Evolutionary conservation across 768 basidiomycete genomes (phyloP), one percentile per base, ranked within the genome.

Genomic region (Pleurotus citrinopileatus): DNA sequence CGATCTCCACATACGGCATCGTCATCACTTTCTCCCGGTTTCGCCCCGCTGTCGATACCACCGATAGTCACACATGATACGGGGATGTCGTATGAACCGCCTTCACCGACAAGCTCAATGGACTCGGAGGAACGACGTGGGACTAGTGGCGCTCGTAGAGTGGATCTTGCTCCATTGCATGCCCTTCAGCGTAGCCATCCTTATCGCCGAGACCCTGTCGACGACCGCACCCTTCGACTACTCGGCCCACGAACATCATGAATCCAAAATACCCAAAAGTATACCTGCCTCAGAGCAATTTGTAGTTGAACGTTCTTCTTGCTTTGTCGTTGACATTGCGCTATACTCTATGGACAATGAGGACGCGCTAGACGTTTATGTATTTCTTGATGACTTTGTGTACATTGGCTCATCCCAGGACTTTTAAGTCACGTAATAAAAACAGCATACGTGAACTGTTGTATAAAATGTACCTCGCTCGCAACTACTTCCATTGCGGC

Each of bases 211-310:
- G 75, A 84, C 53, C 82, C 81, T 22, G 60, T 74, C 25, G 87
- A 89, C 65, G 87, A 89, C 59, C 76, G 74, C 55, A 76, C 79
- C 34, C 63, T 89, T 60, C 74, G 86, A 34, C 65, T 78, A 50
- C 69, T 84, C 42, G 58, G 63, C 27, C 65, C 59, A 27, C 64
- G 60, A 58, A 59, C 60, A 25, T 55, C 57, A 8, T 63, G 45
- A 61, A 32, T 17, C 20, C 42, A 50, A 47, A 48, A 48, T 48
- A n/a, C 1, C 32, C 32, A 34, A 9, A n/a, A 34, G n/a, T 10
- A 34, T n/a, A 34, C 32, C 10, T 2, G n/a, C 32, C 32, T n/a
- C 1, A 34, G 3, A 34, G 32, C 9, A 34, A 34, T 34, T 10
- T n/a, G 32, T 10, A 9, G n/a, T 34, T 2, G 7, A 15, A 34